These are phyloP conservation scores for Neonectria ditissima DNA, from an alignment of 2,329 filamentous ascomycete genomes.

Conservation along the genomic window DNA sequence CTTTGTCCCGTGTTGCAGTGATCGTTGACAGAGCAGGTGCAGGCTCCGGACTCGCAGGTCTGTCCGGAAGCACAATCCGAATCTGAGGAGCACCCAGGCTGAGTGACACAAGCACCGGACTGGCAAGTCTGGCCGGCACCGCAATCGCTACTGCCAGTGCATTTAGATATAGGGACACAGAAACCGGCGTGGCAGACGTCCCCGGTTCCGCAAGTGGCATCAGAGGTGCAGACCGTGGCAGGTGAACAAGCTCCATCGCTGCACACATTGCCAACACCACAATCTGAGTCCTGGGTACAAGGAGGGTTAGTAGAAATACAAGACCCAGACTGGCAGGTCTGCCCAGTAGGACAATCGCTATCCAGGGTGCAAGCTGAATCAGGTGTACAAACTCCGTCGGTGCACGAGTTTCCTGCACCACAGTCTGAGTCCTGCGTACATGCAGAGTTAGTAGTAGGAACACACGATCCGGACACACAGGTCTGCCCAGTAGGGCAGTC, in stretches of 20 bases:
- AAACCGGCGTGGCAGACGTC: neutral
- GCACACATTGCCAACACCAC: neutral
- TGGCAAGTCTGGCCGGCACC: neutral
- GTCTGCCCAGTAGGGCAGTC: conserved; percentile 3
- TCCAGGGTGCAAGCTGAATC: neutral
- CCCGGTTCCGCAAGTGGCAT: neutral
- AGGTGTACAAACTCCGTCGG: conserved; percentile 1
- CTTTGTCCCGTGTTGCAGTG: neutral
- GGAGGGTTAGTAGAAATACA: neutral
- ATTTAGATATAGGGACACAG: neutral
- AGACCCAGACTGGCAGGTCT: neutral
- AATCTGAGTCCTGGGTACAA: neutral
- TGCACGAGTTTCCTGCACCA: neutral
- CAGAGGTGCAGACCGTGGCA: neutral
- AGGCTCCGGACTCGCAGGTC: conserved; percentile 4
- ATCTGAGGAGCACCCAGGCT: neutral
- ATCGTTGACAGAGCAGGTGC: neutral
- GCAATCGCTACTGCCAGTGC: neutral
- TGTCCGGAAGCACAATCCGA: neutral
- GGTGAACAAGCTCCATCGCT: neutral
- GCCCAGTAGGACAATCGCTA: neutral
- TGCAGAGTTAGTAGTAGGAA: neutral
- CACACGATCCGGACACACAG: neutral
- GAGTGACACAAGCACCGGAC: conserved; percentile 5
- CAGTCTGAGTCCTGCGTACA: neutral